Conservation (phyloP, 2,329 filamentous ascomycete genomes). For the Lasiodiplodia sp. region DNA sequence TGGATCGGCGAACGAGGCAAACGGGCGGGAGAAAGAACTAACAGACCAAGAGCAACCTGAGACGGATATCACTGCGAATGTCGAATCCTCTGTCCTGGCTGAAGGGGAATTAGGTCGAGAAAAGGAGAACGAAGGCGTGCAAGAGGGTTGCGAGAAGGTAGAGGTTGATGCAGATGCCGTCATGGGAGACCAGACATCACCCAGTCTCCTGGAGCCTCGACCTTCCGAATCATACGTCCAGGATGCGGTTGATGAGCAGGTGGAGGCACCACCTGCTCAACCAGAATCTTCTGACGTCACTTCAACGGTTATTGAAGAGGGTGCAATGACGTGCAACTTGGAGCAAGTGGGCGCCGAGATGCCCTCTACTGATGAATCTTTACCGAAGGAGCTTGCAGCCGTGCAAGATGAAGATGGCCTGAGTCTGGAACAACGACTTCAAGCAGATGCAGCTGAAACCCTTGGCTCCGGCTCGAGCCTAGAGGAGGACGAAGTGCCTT, state of each 20-base stretch:
- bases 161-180: neutral
- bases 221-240: neutral
- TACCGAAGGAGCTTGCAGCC: neutral
- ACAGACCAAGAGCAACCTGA: neutral
- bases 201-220: neutral
- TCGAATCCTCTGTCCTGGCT: neutral
- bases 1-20: neutral
- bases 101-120: neutral
- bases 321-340: neutral
- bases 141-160: neutral
- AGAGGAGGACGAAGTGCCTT: constrained; percentile 10
- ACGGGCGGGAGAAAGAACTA: neutral
- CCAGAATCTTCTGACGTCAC: too few species aligned
- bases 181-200: neutral
- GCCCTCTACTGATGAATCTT: neutral
- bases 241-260: neutral
- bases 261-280: neutral
- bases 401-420: neutral
- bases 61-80: neutral
- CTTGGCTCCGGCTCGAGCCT: neutral
- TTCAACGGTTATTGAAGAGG: neutral
- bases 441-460: neutral
- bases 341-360: neutral
- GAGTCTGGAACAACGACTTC: neutral
- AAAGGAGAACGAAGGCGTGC: neutral